Conservation (phyloP, 768 basidiomycete species). For the Suillus spraguei region DNA sequence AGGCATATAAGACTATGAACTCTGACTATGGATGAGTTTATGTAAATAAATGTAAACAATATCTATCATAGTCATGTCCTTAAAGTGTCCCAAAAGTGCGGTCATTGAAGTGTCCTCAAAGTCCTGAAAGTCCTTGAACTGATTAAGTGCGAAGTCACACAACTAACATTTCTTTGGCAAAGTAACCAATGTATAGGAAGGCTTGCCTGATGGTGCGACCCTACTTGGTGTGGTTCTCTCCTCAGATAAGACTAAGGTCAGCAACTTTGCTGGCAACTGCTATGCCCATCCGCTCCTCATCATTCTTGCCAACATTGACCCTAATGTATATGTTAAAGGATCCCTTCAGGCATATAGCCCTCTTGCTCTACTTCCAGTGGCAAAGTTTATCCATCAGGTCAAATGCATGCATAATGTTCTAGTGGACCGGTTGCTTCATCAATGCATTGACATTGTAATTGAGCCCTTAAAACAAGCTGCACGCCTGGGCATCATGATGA, state of each 20-base stretch:
- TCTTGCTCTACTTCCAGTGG: conserved; percentile 22
- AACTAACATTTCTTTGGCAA: neutral
- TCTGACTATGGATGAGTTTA: too few relatives aligned
- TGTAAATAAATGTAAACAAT: too few relatives aligned
- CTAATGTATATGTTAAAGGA: conserved; percentile 17
- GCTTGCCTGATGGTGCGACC: conserved; percentile 27
- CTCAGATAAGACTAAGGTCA: conserved; percentile 35
- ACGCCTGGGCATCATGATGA: conserved; percentile 22
- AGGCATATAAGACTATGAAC: too few relatives aligned
- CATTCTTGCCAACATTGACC: conserved; percentile 17
- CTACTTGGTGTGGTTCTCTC: conserved; percentile 33
- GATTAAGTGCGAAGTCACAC: too few relatives aligned
- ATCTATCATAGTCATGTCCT: too few relatives aligned
- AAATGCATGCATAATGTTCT: conserved; percentile 14
- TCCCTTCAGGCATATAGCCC: conserved; percentile 21
- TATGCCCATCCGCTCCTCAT: conserved; percentile 16
- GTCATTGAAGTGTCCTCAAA: too few relatives aligned
- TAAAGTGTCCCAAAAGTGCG: too few relatives aligned
- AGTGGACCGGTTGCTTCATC: conserved; percentile 22
- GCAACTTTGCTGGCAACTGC: conserved; percentile 12
- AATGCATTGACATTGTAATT: conserved; percentile 20
- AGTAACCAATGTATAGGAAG: conserved; percentile 12
- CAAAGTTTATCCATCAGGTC: conserved; percentile 20
- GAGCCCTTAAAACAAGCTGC: conserved; percentile 22
- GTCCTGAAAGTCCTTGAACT: too few relatives aligned